Base-by-base conservation (phyloP, 2,329 filamentous ascomycete genomes). In the Calonectria naviculata region DNA sequence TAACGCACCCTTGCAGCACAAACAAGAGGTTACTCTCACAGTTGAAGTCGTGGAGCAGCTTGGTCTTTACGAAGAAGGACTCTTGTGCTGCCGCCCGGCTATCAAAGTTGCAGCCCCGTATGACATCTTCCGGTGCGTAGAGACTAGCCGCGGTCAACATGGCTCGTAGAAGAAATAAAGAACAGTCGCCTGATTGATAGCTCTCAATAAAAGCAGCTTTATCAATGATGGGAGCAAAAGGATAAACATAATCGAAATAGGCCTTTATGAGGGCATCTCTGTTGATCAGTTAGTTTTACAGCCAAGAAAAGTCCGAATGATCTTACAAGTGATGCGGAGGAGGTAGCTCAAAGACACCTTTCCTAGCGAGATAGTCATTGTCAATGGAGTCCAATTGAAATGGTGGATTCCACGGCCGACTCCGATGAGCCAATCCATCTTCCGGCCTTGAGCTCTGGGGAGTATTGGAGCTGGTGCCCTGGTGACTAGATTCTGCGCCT, bases 11-110 rank as follows among this genome's bases (percentile, higher is more conserved):
- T 6, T 76, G 74, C 1, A 76, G 0, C 73, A 73, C 68, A 0
- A 58, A 46, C 0, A 76, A 38, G 0, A 65, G 47, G 6, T 71
- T 63, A 0, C 36, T 66, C 5, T 75, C 71, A 2, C 47, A 74
- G 1, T 75, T 54, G 24, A 76, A 76, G 24, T 76, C 71, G 10
- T 76, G 73, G 7, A 76, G 71, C 0, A 76, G 56, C 1, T 64
- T 74, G 1, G 75, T 74, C n/a, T 75, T 76, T 12, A 61, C 54
- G 13, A 70, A 74, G 31, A 76, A 76, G 0, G 44, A 54, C 5
- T 36, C 34, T 17, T 76, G 75, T 1, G 75, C 74, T 0, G 34
- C 52, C 10, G 63, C 65, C 0, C 75, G 69, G 24, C 65, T 46
- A 0, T 31, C 13, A 44, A 73, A 76, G 0, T 71, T 73, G 8